Evolutionary conservation across 495 filamentous ascomycete genomes (phyloP).

Genomic region (Umbilicaria muhlenbergii): DNA sequence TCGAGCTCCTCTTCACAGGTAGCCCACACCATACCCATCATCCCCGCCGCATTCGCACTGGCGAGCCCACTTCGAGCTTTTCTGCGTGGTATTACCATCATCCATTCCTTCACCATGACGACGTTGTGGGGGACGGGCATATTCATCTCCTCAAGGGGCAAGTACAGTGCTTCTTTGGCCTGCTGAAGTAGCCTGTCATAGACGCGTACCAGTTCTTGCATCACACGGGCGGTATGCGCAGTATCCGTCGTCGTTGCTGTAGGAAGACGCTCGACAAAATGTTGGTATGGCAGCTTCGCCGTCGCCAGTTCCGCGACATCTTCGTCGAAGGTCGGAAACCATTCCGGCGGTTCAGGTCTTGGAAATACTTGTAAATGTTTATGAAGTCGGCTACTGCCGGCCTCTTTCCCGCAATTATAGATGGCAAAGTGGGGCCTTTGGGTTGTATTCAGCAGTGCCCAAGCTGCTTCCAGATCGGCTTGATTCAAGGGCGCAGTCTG

Average conservation of each 20-base stretch:
- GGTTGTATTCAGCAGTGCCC: constrained; percentile 12
- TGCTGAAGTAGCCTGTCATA: constrained; percentile 16
- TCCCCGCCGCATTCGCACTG: constrained; percentile 22
- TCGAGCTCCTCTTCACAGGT: constrained; percentile 16
- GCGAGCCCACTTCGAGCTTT: constrained; percentile 12
- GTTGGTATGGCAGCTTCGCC: too few species aligned
- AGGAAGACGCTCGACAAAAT: too few species aligned
- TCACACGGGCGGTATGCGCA: too few species aligned
- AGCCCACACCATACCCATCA: constrained; percentile 26
- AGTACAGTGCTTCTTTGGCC: constrained; percentile 10
- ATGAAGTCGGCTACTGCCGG: constrained; percentile 14
- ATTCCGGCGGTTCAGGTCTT: constrained; percentile 1
- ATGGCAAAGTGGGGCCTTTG: constrained; percentile 9
- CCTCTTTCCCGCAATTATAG: constrained; percentile 16
- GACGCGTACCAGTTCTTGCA: constrained; percentile 2
- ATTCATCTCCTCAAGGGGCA: constrained; percentile 2
- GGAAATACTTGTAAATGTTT: constrained; percentile 17
- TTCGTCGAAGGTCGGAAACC: too few species aligned
- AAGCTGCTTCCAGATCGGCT: constrained; percentile 10
- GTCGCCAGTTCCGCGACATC: too few species aligned
- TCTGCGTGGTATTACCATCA: constrained; percentile 24
- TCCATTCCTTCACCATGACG: constrained; percentile 21
- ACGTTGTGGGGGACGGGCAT: constrained; percentile 23
- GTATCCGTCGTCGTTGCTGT: too few species aligned
- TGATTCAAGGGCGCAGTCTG: constrained; percentile 19